These are phyloP conservation scores for Erysiphe pulchra DNA, from an alignment of 2,329 filamentous ascomycete species.

Conservation along the genomic window DNA sequence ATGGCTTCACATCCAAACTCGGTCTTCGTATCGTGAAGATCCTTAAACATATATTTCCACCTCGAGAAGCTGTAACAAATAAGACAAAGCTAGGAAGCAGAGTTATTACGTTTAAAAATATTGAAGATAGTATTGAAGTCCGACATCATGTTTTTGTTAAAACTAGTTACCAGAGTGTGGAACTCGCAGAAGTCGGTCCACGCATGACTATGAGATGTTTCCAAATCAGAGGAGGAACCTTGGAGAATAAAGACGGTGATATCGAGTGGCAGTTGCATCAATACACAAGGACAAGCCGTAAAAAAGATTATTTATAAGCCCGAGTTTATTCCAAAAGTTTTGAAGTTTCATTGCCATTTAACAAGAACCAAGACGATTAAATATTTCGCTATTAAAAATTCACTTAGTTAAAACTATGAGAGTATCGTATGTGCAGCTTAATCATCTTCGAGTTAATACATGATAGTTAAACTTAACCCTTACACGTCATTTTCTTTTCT, in stretches of 20 bases:
- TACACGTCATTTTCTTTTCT: too few species aligned
- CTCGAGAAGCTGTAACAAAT: slow-evolving; percentile 46
- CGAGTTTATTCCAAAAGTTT: neutral
- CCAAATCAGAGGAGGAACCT: slow-evolving; percentile 70
- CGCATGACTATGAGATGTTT: slow-evolving; percentile 95
- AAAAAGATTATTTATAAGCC: slow-evolving; percentile 71
- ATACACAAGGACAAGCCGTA: slow-evolving; percentile 76
- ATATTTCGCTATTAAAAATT: too few species aligned
- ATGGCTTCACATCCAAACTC: slow-evolving; percentile 63
- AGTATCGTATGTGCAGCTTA: too few species aligned
- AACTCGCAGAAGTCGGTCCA: slow-evolving; percentile 71
- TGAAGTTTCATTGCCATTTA: too few species aligned
- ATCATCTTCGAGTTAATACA: too few species aligned
- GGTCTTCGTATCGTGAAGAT: slow-evolving; percentile 71
- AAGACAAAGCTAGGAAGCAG: slow-evolving; percentile 60
- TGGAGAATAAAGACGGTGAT: slow-evolving; percentile 88
- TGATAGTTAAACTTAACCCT: too few species aligned
- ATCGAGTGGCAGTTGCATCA: slow-evolving; percentile 92
- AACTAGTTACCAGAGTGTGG: slow-evolving; percentile 72
- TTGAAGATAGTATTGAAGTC: slow-evolving; percentile 82
- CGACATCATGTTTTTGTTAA: slow-evolving; percentile 85
- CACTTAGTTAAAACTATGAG: too few species aligned
- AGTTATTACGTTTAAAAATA: slow-evolving; percentile 83
- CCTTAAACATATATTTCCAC: slow-evolving; percentile 82
- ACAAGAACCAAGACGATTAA: too few species aligned